Conservation (phyloP, 441 rosid species). For the Populus hybrid region DNA sequence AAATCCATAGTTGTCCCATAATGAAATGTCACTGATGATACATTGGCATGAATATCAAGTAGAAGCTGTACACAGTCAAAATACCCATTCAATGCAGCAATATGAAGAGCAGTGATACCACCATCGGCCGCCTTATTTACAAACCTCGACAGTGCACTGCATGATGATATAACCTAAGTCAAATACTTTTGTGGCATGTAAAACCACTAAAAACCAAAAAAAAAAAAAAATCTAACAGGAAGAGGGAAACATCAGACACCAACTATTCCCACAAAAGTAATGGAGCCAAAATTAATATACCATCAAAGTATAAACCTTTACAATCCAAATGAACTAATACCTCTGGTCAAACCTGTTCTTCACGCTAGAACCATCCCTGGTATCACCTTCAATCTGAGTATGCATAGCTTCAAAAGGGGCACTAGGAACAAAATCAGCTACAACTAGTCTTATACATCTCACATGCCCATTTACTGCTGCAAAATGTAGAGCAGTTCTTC, state of each 20-base stretch:
- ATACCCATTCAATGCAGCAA: slow-evolving; percentile 93
- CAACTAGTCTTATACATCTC: slow-evolving; percentile 88
- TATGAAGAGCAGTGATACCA: slow-evolving; percentile 94
- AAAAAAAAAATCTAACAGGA: neutral
- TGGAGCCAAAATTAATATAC: neutral
- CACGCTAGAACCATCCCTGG: slow-evolving; percentile 35
- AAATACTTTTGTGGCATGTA: slow-evolving; percentile 4
- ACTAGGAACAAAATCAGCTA: slow-evolving; percentile 92
- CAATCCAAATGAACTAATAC: slow-evolving; percentile 21
- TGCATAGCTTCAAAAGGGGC: slow-evolving; percentile 50
- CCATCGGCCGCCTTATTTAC: slow-evolving; percentile 97
- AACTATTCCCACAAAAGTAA: neutral
- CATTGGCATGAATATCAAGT: slow-evolving; percentile 86
- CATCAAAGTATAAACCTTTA: neutral
- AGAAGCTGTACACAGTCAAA: slow-evolving; percentile 95
- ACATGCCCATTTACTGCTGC: slow-evolving; percentile 91
- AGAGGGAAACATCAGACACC: neutral
- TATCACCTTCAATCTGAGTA: slow-evolving; percentile 38
- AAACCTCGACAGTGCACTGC: slow-evolving; percentile 84
- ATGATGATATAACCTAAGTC: slow-evolving; percentile 18
- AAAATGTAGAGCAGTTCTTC: slow-evolving; percentile 94
- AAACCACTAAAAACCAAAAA: neutral
- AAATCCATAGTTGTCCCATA: slow-evolving; percentile 98
- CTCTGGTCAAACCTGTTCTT: slow-evolving; percentile 62
- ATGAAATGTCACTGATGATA: slow-evolving; percentile 76